These are phyloP conservation scores for Macrocybe gigantea DNA, from an alignment of 768 basidiomycete genomes.

Conservation along the genomic window DNA sequence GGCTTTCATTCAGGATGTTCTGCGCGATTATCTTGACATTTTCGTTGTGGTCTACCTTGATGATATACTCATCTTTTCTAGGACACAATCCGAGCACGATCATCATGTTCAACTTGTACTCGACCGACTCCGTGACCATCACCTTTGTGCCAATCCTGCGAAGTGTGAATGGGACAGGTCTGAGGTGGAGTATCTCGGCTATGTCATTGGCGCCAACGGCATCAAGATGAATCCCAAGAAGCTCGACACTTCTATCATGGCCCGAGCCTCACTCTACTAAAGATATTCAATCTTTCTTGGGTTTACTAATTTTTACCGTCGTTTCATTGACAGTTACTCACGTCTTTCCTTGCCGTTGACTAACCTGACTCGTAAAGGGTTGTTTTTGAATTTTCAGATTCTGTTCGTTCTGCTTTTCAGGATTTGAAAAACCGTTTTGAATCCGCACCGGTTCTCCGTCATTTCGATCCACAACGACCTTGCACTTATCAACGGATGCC, in stretches of 20 bases:
- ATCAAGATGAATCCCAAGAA: constrained; percentile 35
- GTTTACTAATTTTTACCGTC: constrained; percentile 28
- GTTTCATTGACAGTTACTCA: constrained; percentile 21
- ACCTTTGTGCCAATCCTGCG: constrained; percentile 29
- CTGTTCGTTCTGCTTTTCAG: constrained; percentile 16
- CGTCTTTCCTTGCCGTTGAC: constrained; percentile 16
- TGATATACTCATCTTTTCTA: constrained; percentile 39
- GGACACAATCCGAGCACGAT: constrained; percentile 24
- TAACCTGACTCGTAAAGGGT: constrained; percentile 18
- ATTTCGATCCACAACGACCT: constrained; percentile 22
- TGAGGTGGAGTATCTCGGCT: constrained; percentile 36
- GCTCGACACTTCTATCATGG: constrained; percentile 32
- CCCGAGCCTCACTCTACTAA: constrained; percentile 18
- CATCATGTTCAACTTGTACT: constrained; percentile 26
- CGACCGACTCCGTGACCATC: constrained; percentile 17
- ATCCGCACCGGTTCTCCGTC: constrained; percentile 23
- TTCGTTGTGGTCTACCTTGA: constrained; percentile 37
- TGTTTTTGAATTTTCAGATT: constrained; percentile 15
- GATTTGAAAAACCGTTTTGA: constrained; percentile 20
- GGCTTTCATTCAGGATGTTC: constrained; percentile 33
- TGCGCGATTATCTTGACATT: constrained; percentile 30
- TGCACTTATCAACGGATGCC: constrained; percentile 23
- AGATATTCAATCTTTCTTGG: constrained; percentile 28
- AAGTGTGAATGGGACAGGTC: constrained; percentile 33
- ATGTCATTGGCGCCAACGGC: constrained; percentile 22